Percentiles rank a stretch among this genome's conserved stretches.
Conservation (phyloP, 768 basidiomycete species). For the Lepiota brunneoincarnata region DNA sequence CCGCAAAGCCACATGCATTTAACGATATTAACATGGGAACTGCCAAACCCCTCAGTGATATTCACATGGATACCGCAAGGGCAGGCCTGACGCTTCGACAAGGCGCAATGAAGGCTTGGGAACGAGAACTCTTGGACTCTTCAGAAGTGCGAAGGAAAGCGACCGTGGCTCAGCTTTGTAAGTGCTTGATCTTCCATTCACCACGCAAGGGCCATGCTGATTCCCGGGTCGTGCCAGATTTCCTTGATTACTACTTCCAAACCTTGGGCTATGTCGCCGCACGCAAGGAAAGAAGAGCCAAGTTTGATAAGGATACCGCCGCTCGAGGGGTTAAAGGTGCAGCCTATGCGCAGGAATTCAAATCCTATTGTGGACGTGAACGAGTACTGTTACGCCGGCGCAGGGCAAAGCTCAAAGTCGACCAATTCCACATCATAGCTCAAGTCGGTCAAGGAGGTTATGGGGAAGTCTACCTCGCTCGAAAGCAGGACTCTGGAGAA, state of each 20-base stretch:
- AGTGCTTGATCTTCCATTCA: conserved; percentile 21
- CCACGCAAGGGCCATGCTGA: background rate
- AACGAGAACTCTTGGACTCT: conserved; percentile 79
- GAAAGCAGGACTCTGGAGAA: conserved; percentile 94
- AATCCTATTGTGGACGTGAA: conserved; percentile 91
- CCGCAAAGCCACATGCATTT: conserved; percentile 56
- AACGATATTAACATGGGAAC: conserved; percentile 60
- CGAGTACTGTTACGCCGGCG: conserved; percentile 89
- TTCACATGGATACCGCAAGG: conserved; percentile 68
- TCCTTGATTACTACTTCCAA: conserved; percentile 98
- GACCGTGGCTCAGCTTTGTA: conserved; percentile 95
- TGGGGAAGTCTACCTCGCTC: conserved; percentile 94
- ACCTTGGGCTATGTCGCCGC: conserved; percentile 84
- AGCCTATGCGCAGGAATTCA: conserved; percentile 78
- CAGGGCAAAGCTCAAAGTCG: conserved; percentile 88
- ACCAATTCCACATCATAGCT: conserved; percentile 97
- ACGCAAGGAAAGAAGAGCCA: conserved; percentile 79
- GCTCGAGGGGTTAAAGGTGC: conserved; percentile 54
- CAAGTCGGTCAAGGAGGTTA: conserved; percentile 99
- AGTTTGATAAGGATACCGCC: conserved; percentile 81
- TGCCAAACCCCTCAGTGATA: conserved; percentile 52
- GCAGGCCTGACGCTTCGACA: conserved; percentile 53
- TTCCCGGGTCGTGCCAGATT: conserved; percentile 51
- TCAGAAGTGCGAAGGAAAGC: conserved; percentile 92
- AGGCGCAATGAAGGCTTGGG: conserved; percentile 71